Conservation (phyloP, 2,329 filamentous ascomycete genomes). For the Ophiostoma piceae region DNA sequence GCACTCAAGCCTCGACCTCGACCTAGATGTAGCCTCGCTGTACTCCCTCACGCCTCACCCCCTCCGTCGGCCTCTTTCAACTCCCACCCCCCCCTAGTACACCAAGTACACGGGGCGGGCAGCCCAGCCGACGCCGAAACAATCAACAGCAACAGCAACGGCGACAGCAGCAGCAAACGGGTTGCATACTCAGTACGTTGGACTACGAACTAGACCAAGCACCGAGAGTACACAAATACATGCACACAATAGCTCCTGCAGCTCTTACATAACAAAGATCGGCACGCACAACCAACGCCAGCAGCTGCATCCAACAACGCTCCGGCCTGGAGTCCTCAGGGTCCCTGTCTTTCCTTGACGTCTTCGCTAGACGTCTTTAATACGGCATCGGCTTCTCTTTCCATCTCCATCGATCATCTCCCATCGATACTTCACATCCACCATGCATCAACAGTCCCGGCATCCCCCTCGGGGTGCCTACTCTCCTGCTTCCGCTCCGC, state of each 20-base stretch:
- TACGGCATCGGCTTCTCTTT: slow-evolving; percentile 1
- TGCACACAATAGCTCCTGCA: neutral
- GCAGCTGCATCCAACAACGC: neutral
- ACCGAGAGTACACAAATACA: neutral
- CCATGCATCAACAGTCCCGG: slow-evolving; percentile 88
- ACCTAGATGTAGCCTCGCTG: slow-evolving; percentile 25
- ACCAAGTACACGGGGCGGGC: slow-evolving; percentile 22
- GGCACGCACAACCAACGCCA: neutral
- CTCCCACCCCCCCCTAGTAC: slow-evolving; percentile 1
- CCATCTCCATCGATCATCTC: neutral
- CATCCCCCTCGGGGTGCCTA: slow-evolving; percentile 61
- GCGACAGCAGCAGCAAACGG: slow-evolving; percentile 8
- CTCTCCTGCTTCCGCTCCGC: slow-evolving; percentile 66
- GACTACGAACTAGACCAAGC: neutral
- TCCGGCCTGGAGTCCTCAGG: neutral
- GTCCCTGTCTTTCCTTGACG: neutral
- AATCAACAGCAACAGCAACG: neutral
- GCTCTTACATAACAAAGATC: slow-evolving; percentile 13
- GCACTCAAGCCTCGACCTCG: neutral
- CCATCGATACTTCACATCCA: neutral
- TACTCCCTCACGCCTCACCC: slow-evolving; percentile 1
- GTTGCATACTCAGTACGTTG: neutral
- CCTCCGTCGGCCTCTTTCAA: neutral
- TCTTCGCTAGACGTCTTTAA: neutral
- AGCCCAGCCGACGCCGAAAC: slow-evolving; percentile 19